phyloP scores from a whole-genome alignment of 1,139 yeast species.

The Diutina mesorugosa region DNA sequence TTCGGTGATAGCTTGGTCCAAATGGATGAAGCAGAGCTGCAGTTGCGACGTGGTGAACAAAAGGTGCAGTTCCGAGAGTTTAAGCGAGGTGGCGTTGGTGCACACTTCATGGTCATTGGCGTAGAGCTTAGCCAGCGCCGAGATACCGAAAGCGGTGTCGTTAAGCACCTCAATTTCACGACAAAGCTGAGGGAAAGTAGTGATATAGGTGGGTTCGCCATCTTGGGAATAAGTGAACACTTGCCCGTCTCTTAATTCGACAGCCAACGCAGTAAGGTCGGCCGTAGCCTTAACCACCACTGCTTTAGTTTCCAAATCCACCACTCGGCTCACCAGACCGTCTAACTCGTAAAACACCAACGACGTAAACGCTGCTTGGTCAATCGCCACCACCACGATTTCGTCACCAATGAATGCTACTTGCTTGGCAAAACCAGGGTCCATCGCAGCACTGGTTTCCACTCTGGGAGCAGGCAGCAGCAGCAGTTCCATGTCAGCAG shows the following conservation, averaged over 20 bases:
- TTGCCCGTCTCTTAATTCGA: background rate
- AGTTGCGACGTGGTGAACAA: slow-evolving; percentile 85
- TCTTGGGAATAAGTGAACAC: background rate
- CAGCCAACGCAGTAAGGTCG: background rate
- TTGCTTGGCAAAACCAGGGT: background rate
- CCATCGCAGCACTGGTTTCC: background rate
- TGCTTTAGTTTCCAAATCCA: background rate
- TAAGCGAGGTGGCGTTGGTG: slow-evolving; percentile 72
- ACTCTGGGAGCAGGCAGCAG: background rate
- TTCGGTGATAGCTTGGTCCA: slow-evolving; percentile 23
- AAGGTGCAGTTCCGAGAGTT: slow-evolving; percentile 59
- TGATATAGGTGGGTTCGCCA: background rate
- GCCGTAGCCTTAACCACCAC: background rate
- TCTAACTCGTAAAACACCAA: background rate
- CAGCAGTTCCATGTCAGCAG: background rate
- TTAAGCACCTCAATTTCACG: background rate
- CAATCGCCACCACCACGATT: background rate
- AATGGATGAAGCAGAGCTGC: slow-evolving; percentile 69
- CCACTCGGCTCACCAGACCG: background rate
- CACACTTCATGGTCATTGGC: slow-evolving; percentile 53
- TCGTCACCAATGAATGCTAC: background rate
- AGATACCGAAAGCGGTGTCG: slow-evolving; percentile 32
- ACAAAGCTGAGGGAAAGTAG: background rate
- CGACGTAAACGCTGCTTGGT: background rate
- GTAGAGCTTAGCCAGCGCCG: slow-evolving; percentile 62